Percentiles rank a stretch among this genome's conserved stretches.
phyloP scores from a whole-genome alignment of 2,329 filamentous ascomycete genomes.

The Epichloe brachyelytri region DNA sequence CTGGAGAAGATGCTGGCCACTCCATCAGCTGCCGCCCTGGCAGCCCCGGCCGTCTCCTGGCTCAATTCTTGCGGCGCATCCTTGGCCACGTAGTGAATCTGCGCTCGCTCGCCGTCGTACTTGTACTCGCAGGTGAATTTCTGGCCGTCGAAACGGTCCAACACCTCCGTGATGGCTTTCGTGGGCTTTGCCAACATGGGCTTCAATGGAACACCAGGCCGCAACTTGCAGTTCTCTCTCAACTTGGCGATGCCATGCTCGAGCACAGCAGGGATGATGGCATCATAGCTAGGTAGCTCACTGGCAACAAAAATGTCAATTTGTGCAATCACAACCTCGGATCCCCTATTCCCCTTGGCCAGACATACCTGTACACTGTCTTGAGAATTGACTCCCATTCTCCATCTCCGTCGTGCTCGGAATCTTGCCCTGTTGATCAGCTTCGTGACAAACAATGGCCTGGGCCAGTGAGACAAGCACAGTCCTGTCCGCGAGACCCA shows the following conservation, averaged over 20 bases:
- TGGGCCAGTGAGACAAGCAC: conserved; percentile 84
- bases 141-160: conserved; percentile 91
- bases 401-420: conserved; percentile 67
- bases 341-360: background rate
- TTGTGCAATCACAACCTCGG: background rate
- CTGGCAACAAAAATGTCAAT: conserved; percentile 20
- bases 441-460: conserved; percentile 75
- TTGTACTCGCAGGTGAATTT: conserved; percentile 98
- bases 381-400: conserved; percentile 80
- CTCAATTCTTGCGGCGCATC: conserved; percentile 59
- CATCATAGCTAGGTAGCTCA: conserved; percentile 88
- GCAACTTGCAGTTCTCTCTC: conserved; percentile 74
- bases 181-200: conserved; percentile 98
- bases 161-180: conserved; percentile 93
- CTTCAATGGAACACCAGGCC: conserved; percentile 87
- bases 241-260: conserved; percentile 76
- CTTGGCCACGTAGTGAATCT: conserved; percentile 91
- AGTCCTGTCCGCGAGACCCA: conserved; percentile 85
- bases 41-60: conserved; percentile 44
- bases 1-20: conserved; percentile 90
- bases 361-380: conserved; percentile 65
- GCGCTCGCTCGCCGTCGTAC: conserved; percentile 95
- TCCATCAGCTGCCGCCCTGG: conserved; percentile 56
- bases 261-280: conserved; percentile 82
- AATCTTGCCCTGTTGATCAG: conserved; percentile 52